Evolutionary conservation across 2,329 filamentous ascomycete genomes (phyloP).

Genomic region (Pyrenochaeta sp.): DNA sequence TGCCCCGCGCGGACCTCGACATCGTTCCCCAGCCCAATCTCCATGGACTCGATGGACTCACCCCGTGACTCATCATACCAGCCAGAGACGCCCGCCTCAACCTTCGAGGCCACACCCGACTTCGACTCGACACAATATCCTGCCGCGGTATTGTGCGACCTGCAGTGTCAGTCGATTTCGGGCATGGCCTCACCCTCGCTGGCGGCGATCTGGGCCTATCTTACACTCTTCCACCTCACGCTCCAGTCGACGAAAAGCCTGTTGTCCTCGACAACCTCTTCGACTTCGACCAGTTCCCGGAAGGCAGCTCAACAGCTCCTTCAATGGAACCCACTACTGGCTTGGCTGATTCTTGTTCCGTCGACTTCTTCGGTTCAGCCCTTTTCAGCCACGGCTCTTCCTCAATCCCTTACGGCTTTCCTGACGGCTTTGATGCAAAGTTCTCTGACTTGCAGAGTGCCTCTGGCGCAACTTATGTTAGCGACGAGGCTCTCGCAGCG

Average conservation of each 20-base stretch:
- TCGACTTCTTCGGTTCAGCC: conserved; percentile 47
- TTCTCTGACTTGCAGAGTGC: conserved; percentile 55
- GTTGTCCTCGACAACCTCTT: conserved; percentile 44
- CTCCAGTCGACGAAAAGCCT: conserved; percentile 51
- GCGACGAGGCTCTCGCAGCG: conserved; percentile 59
- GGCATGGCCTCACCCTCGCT: conserved; percentile 33
- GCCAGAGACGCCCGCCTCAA: conserved; percentile 51
- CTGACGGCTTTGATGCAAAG: conserved; percentile 51
- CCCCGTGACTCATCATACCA: conserved; percentile 48
- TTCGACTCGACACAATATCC: conserved; percentile 99
- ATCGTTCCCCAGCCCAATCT: conserved; percentile 47
- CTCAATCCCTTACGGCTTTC: conserved; percentile 45
- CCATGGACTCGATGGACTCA: conserved; percentile 51
- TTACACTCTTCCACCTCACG: conserved; percentile 48
- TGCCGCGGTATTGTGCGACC: conserved; percentile 99
- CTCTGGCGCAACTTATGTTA: conserved; percentile 58
- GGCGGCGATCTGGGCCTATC: conserved; percentile 45
- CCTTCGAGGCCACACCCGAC: conserved; percentile 60
- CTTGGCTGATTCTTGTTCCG: conserved; percentile 40
- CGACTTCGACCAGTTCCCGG: conserved; percentile 53
- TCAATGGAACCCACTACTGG: conserved; percentile 35
- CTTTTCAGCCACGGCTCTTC: conserved; percentile 40
- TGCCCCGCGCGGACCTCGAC: conserved; percentile 46
- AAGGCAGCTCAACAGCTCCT: conserved; percentile 28
- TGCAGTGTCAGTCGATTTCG: conserved; percentile 94